phyloP scores from a whole-genome alignment of 2,329 filamentous ascomycete species.

The Aureobasidium sp. region DNA sequence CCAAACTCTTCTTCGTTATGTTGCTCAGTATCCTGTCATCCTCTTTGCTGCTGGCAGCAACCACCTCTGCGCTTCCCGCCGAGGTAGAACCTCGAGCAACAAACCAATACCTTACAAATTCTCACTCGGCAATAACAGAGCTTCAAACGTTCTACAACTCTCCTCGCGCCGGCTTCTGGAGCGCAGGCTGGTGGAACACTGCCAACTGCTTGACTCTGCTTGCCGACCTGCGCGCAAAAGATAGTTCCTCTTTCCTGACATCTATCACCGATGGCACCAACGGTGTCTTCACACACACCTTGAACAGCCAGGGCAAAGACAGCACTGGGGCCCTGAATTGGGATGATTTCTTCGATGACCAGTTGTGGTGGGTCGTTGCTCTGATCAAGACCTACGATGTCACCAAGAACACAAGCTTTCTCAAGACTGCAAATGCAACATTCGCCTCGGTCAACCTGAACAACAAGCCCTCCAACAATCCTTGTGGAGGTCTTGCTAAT shows the following conservation, averaged over 20 bases:
- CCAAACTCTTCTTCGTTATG: not conserved
- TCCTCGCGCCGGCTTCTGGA: conserved; percentile 5
- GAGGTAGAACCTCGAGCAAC: not conserved
- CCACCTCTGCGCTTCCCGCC: conserved; percentile 6
- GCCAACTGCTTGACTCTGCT: conserved; percentile 16
- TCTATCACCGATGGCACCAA: conserved; percentile 11
- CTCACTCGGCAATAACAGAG: conserved; percentile 13
- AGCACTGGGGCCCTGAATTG: conserved; percentile 4
- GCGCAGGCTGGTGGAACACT: conserved; percentile 17
- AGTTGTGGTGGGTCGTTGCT: conserved; percentile 48
- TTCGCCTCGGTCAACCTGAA: conserved; percentile 41
- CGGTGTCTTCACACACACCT: conserved; percentile 12
- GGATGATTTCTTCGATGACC: conserved; percentile 45
- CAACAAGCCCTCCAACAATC: conserved; percentile 34
- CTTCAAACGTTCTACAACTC: conserved; percentile 17
- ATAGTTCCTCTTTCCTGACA: conserved; percentile 13
- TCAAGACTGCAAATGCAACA: conserved; percentile 26
- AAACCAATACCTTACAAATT: conserved; percentile 5
- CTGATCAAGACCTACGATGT: conserved; percentile 52
- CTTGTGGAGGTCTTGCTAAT: conserved; percentile 38
- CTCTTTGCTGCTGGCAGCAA: conserved; percentile 8
- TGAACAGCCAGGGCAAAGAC: conserved; percentile 1
- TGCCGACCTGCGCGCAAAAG: conserved; percentile 14
- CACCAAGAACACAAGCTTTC: conserved; percentile 35
- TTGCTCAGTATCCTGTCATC: not conserved